A percentile compares a stretch with the other conserved stretches of the same genome.
Conservation (phyloP, 1,284 basidiomycete species). For the Singerocomus inundabilis region DNA sequence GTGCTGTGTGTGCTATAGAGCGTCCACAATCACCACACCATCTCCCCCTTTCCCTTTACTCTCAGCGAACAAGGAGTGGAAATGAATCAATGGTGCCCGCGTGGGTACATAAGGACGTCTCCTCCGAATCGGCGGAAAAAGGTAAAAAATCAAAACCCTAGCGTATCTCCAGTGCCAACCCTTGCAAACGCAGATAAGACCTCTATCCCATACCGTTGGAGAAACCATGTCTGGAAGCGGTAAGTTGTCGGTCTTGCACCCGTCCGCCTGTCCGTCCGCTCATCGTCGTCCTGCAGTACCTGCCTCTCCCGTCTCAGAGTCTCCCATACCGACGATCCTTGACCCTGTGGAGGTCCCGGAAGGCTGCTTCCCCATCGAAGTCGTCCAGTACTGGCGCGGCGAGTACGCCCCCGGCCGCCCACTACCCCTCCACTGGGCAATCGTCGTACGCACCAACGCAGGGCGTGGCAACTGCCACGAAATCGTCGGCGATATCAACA, state of each 20-base stretch:
- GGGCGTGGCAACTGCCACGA: slow-evolving; percentile 27
- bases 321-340: slow-evolving; percentile 12
- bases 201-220: background rate
- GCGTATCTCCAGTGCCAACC: background rate
- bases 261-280: background rate
- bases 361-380: slow-evolving; percentile 23
- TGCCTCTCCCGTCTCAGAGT: background rate
- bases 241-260: background rate
- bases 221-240: slow-evolving; percentile 7
- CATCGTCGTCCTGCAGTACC: background rate
- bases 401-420: slow-evolving; percentile 6
- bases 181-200: background rate
- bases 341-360: slow-evolving; percentile 20
- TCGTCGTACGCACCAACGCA: slow-evolving; percentile 24
- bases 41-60: too few relatives aligned
- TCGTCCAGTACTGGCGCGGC: slow-evolving; percentile 32
- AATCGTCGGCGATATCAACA: slow-evolving; percentile 25
- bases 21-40: slow-evolving; percentile 1
- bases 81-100: background rate
- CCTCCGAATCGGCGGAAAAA: background rate
- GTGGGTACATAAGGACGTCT: slow-evolving; percentile 7
- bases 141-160: too few relatives aligned
- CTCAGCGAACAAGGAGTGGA: slow-evolving; percentile 5
- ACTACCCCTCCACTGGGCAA: slow-evolving; percentile 29
- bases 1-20: background rate